Evolutionary conservation across 257 asterid genomes (phyloP), one percentile per base, ranked within the genome.

Genomic region (Thymus quinquecostatus): DNA sequence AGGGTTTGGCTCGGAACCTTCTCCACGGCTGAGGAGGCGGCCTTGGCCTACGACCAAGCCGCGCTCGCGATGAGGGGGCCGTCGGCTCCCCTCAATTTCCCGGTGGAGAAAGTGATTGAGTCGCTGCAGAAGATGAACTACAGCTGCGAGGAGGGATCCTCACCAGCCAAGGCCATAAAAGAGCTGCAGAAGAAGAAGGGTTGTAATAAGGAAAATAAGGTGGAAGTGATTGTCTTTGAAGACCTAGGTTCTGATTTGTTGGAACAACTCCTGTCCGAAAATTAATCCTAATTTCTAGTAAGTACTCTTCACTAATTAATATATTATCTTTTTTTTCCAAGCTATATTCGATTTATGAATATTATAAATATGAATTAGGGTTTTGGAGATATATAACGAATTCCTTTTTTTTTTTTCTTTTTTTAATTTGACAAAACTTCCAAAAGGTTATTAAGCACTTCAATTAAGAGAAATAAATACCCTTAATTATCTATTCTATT

Each of bases 1-100:
- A 77, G 87, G 82, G 83, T 84, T 69, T 84, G 89, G 89, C 85
- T 84, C 1, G 89, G 89, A 5, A 84, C 89, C 33, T 84, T 84
- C 48, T 54, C 55, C 11, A 79, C 68, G 0, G 78, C 76, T 0
- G 77, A 80, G 67, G 83, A 82, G 61, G 89, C 89, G 1, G 89
- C 83, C 12, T 47, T 85, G 55, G 87, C 79, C 8, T 85, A 82
- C 68, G 89, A 82, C 28, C 87, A 82, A 78, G 89, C 86, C 6
- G 86, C 87, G 44, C 67, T 84, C 12, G 71, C 75, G 7, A 76
- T 57, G 77, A 72, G 86, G 3, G 89, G 89, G 8, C 13, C 83
- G 8, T 13, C 33, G 32, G 80, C 82, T 21, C 32, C 13, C 44
- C 80, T 82, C 21, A 85, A 85, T 4, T 82, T 82, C 54, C 79